phyloP scores from a whole-genome alignment of 768 basidiomycete species.

The Suillus lakei region DNA sequence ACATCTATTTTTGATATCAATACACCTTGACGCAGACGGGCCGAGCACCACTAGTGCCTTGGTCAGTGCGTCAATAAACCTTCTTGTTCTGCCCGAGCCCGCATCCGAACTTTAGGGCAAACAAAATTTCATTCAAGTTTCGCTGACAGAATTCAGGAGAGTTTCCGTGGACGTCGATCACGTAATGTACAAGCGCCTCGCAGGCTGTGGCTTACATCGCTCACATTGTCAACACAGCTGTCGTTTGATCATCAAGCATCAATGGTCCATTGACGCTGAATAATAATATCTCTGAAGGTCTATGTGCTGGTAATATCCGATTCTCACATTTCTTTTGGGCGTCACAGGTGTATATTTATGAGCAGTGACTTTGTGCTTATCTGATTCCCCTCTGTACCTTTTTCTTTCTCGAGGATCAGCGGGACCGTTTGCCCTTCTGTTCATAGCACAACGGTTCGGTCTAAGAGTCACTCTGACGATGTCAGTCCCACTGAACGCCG shows the following conservation, averaged over 20 bases:
- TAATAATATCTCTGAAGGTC: neutral
- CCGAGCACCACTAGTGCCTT: neutral
- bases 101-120: neutral
- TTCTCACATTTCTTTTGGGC: neutral
- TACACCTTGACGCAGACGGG: neutral
- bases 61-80: neutral
- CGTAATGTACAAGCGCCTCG: neutral
- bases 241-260: neutral
- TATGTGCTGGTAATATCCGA: neutral
- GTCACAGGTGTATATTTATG: neutral
- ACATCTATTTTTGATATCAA: constrained; percentile 15
- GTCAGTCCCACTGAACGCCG: neutral
- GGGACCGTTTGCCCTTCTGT: neutral
- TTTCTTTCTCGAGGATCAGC: neutral
- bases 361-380: neutral
- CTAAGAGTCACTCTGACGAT: neutral
- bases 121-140: neutral
- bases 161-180: neutral
- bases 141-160: neutral
- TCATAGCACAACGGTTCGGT: neutral
- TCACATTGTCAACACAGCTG: neutral
- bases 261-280: neutral
- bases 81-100: neutral
- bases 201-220: neutral
- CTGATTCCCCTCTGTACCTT: neutral